These are phyloP conservation scores for Lichtheimia ramosa DNA, from an alignment of 371 early-diverging fungal species.

Conservation along the genomic window DNA sequence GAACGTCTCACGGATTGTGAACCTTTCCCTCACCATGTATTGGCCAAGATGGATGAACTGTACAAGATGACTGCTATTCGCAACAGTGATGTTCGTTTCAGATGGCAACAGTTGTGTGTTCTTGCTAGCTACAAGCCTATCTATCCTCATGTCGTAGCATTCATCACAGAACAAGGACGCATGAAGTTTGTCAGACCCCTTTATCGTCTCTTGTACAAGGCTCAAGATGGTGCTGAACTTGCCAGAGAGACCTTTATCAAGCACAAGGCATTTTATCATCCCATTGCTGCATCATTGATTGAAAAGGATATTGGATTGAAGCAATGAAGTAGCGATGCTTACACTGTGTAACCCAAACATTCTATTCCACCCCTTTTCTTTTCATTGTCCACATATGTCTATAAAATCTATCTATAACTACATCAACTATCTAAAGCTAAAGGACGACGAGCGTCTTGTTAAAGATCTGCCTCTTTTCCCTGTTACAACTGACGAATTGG, in stretches of 20 bases:
- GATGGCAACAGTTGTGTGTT: conserved; percentile 87
- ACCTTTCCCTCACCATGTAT: conserved; percentile 63
- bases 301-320: conserved; percentile 77
- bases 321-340: background rate
- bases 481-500: background rate
- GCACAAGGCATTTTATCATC: conserved; percentile 88
- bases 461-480: background rate
- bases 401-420: no score
- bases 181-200: conserved; percentile 94
- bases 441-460: no score
- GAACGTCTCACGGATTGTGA: conserved; percentile 71
- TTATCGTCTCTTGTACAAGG: conserved; percentile 66
- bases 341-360: no score
- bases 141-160: conserved; percentile 72
- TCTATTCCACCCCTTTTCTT: no score
- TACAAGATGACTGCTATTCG: conserved; percentile 71
- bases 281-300: conserved; percentile 84
- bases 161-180: conserved; percentile 87
- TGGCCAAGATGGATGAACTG: conserved; percentile 71
- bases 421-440: no score
- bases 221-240: conserved; percentile 68
- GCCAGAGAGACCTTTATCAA: conserved; percentile 82
- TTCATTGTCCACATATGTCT: no score
- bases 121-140: conserved; percentile 75
- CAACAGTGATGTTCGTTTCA: conserved; percentile 87